Conservation (phyloP, 129 eudicot genomes). For the Apium graveolens region DNA sequence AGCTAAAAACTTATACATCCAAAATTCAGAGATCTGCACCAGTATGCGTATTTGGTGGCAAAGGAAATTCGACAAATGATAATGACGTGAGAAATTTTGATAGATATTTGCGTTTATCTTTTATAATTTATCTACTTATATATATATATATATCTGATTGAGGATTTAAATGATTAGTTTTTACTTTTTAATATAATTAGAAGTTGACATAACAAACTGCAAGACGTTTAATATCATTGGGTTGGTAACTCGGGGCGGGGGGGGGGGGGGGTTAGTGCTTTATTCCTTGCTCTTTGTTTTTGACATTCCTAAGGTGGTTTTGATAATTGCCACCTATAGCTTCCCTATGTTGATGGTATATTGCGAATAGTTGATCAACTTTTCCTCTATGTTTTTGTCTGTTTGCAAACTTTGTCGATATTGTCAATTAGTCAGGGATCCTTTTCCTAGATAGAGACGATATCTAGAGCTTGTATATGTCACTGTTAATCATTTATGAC, state of each 20-base stretch:
- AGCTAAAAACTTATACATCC: constrained; percentile 16
- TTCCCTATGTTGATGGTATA: not conserved
- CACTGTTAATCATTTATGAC: not conserved
- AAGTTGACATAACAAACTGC: not conserved
- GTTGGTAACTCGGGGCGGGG: not conserved
- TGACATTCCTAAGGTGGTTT: not conserved
- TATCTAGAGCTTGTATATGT: not conserved
- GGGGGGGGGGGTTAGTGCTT: not conserved
- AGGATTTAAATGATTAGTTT: not conserved
- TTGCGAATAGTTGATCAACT: not conserved
- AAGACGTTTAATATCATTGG: not conserved
- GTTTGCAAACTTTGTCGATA: not conserved
- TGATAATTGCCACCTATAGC: not conserved
- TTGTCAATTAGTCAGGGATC: not conserved
- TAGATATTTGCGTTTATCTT: not conserved
- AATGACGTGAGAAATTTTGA: constrained; percentile 40
- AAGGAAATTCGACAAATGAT: constrained; percentile 38
- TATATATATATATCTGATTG: not conserved
- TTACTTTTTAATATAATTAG: not conserved
- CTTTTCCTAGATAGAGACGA: not conserved
- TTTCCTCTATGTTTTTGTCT: not conserved
- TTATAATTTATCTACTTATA: not conserved
- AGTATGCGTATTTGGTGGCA: constrained; percentile 55
- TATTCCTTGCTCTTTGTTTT: not conserved
- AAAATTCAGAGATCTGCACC: constrained; percentile 30